These are phyloP conservation scores for Daedaleopsis nitida DNA, from an alignment of 768 basidiomycete species.

Conservation along the genomic window DNA sequence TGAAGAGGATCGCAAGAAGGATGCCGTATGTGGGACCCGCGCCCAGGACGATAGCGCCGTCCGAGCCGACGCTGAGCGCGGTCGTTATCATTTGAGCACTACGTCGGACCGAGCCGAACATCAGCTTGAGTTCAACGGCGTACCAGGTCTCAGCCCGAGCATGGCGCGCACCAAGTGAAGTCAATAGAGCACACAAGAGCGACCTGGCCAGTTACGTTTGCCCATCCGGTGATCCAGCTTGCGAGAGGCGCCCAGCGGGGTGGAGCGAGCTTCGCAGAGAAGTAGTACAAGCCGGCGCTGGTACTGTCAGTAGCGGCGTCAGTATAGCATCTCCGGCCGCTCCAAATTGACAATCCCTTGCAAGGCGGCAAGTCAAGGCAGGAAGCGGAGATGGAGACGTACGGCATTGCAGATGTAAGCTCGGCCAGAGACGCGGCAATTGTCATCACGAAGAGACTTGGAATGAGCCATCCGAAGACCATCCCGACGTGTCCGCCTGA, in stretches of 20 bases:
- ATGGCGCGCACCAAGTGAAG: constrained; percentile 54
- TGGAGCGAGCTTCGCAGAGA: constrained; percentile 74
- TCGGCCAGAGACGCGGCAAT: constrained; percentile 77
- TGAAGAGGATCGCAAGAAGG: constrained; percentile 60
- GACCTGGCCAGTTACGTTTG: constrained; percentile 72
- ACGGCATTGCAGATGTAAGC: constrained; percentile 77
- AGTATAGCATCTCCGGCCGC: too few relatives aligned
- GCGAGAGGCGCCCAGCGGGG: constrained; percentile 60
- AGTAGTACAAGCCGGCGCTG: constrained; percentile 79
- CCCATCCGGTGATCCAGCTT: constrained; percentile 73
- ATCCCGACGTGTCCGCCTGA: constrained; percentile 76
- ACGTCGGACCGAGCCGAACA: neutral
- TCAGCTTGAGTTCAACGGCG: neutral
- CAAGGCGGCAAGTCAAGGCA: neutral
- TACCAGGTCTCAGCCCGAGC: neutral
- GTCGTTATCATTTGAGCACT: constrained; percentile 80
- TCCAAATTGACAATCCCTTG: too few relatives aligned
- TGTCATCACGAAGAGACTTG: constrained; percentile 64
- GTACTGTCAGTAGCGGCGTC: constrained; percentile 47
- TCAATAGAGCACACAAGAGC: constrained; percentile 76
- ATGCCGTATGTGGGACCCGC: constrained; percentile 69
- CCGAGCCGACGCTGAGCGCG: constrained; percentile 61
- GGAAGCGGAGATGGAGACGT: constrained; percentile 31
- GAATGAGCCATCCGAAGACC: constrained; percentile 79
- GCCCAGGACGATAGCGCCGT: constrained; percentile 53